Base-by-base conservation (phyloP, 306 rosid genomes). In the Pyrus pyrifolia region DNA sequence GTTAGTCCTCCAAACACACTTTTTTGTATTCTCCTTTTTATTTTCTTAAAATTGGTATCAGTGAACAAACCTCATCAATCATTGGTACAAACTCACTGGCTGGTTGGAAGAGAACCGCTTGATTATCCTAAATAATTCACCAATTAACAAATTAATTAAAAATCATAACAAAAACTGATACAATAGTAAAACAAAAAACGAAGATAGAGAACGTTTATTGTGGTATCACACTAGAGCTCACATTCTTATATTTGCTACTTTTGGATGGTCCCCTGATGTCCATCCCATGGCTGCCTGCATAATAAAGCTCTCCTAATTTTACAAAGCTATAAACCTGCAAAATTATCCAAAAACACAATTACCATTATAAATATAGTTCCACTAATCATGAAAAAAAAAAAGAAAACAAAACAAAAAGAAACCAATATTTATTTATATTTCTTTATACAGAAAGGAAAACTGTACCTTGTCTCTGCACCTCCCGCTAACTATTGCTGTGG, bases 211-310 rank as follows among this genome's bases (percentile, higher is more conserved):
- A 82, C 33, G 18, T 29, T 73, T 30, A 19, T 15, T 59, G 17
- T 6, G 33, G 21, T 57, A 51, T 7, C 40, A 18, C 18, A 31
- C 38, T 59, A 73, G 18, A 58, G 45, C 93, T 87, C 75, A 91
- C 97, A 78, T 90, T 86, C 70, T 85, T 76, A 78, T 67, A 58
- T 73, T 67, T 82, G 83, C 18, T 55, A 73, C 74, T 75, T 82
- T 90, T 86, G 40, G 93, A 84, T 81, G 98, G 98, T 38, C 96
- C 97, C 81, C 83, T 87, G 11, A 95, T 95, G 86, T 95, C 98
- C 98, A 95, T 95, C 17, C 98, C 98, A 81, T 95, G 98, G 84
- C 98, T 95, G 35, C 97, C 98, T 9, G 98, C 98, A 31, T 95
- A 95, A 68, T 90, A 95, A 29, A 95, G 84, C 81, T 92, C 97